Evolutionary conservation across 2,329 filamentous ascomycete genomes (phyloP).

Genomic region (Dothideomycetes sp.): DNA sequence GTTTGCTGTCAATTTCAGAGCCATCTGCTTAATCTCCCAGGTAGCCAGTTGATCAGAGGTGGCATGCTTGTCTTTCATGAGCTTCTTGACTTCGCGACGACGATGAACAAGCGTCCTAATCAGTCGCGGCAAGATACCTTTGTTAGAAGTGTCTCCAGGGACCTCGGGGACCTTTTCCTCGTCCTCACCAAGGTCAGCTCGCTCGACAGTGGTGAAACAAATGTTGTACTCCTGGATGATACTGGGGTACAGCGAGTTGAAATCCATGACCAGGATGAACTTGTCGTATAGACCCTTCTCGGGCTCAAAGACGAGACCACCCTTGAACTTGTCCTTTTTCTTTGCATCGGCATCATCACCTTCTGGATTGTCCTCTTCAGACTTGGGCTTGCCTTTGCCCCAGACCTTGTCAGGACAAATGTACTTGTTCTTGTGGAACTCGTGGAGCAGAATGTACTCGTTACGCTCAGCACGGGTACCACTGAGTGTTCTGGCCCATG

Average conservation of each 20-base stretch:
- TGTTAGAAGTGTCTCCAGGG: conserved; percentile 59
- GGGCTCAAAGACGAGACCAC: conserved; percentile 94
- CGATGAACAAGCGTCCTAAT: conserved; percentile 87
- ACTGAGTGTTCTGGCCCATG: conserved; percentile 91
- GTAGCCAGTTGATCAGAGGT: conserved; percentile 79
- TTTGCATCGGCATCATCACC: conserved; percentile 63
- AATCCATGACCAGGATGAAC: conserved; percentile 98
- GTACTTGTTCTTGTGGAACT: conserved; percentile 94
- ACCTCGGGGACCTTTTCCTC: conserved; percentile 87
- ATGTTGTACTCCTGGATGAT: conserved; percentile 99
- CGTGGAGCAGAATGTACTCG: conserved; percentile 96
- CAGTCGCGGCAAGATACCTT: conserved; percentile 79
- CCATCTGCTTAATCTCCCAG: conserved; percentile 97
- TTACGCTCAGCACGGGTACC: conserved; percentile 95
- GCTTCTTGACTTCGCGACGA: conserved; percentile 81
- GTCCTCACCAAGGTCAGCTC: conserved; percentile 61
- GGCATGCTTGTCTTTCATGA: conserved; percentile 91
- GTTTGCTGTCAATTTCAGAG: conserved; percentile 93
- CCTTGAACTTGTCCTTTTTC: conserved; percentile 99
- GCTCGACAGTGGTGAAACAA: conserved; percentile 94
- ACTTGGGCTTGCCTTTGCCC: conserved; percentile 61
- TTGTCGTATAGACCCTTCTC: conserved; percentile 97
- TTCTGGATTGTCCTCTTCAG: conserved; percentile 65
- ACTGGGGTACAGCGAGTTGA: conserved; percentile 96
- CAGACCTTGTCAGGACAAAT: conserved; percentile 93